Evolutionary conservation across 164 flowering plant genomes (phyloP), one percentile per base, ranked within the genome.

Genomic region (Nelumbo lutea): DNA sequence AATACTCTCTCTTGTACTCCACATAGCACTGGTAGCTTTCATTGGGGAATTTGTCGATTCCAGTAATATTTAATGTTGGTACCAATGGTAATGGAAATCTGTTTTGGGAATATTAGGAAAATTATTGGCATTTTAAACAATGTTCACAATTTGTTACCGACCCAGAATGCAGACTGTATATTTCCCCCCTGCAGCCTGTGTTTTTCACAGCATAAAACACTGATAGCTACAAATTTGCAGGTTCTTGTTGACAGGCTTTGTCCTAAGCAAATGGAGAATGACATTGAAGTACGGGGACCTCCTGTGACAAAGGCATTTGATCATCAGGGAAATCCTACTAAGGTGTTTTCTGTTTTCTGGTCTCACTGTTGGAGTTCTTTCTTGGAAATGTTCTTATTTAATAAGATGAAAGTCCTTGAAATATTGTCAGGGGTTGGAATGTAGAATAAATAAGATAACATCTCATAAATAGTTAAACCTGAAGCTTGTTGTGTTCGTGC

Each of bases 201-300:
- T 27, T 27, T 27, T 27, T 27, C 27, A 27, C 27, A 27, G 27
- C 27, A 27, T 27, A 27, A 27, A 27, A 27, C 27, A 27, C 27
- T 27, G 27, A 27, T 27, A 27, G 27, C 27, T 27, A 27, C 27
- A 27, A 27, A 4, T 72, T 66, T 79, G 65, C 78, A 94, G 98
- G 85, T 95, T 73, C 72, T 43, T 71, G 84, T 95, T 50, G 86
- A 88, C 56, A 76, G 72, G 58, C 85, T 95, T 58, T 75, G 76
- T 73, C 73, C 90, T 64, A 90, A 82, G 83, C 98, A 95, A 80
- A 69, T 67, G 15, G 89, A 78, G 63, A 85, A 77, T 72, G 92
- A 86, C 80, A 77, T 90, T 73, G 98, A 95, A 78, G 83, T 87
- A 78, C 90, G 98, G 68, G 98, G 98, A 59, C 98, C 98, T 73